phyloP scores from a whole-genome alignment of 225 moss, liverwort and hornwort genomes.

The Marchantia polymorpha region DNA sequence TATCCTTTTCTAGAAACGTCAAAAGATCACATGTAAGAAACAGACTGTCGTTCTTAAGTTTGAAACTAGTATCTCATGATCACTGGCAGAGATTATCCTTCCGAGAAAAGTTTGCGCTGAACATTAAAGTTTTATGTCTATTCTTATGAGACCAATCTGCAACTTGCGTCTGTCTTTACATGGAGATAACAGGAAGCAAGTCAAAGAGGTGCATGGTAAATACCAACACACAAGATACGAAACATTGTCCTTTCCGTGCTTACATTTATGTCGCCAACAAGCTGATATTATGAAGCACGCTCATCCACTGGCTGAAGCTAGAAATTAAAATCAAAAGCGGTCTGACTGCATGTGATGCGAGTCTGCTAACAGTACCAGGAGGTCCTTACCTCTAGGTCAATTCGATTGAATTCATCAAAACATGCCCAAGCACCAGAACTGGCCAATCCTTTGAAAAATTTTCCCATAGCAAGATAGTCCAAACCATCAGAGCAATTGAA shows the following conservation, averaged over 20 bases:
- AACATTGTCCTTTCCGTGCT: background rate
- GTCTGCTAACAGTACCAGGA: background rate
- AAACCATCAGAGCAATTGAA: constrained; percentile 81
- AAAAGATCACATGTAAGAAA: too few species aligned
- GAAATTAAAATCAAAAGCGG: background rate
- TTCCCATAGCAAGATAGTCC: constrained; percentile 80
- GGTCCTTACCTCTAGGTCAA: constrained; percentile 57
- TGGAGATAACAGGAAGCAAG: background rate
- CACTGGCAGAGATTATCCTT: background rate
- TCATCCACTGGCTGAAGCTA: background rate
- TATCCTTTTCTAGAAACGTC: background rate
- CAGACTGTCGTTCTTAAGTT: background rate
- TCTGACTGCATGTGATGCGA: background rate
- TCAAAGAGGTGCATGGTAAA: background rate
- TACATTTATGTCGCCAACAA: background rate
- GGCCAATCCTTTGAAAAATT: constrained; percentile 76
- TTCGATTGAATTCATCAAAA: constrained; percentile 87
- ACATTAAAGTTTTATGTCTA: background rate
- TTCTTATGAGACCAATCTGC: background rate
- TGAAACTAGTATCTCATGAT: background rate
- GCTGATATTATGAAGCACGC: background rate
- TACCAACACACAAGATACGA: background rate
- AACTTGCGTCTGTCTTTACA: background rate
- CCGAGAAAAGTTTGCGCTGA: background rate
- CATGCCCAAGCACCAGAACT: constrained; percentile 87